Conservation (phyloP, 1,139 yeast genomes). For the Yarrowia galli region DNA sequence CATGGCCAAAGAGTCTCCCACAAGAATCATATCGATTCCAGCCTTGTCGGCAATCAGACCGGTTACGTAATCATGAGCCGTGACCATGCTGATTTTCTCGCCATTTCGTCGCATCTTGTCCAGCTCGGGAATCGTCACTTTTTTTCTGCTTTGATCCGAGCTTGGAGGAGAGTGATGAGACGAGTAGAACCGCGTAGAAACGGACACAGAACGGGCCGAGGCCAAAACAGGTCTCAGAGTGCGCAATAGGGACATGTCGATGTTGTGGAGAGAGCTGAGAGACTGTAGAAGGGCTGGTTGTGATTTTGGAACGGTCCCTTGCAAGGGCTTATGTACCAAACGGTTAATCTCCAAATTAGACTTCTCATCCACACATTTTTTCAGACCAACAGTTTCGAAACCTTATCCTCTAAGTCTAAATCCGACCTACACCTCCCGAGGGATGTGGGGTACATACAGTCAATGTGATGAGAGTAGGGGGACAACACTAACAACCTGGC, state of each 20-base stretch:
- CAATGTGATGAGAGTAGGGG: not conserved
- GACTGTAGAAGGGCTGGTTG: no score
- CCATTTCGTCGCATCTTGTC: constrained; percentile 53
- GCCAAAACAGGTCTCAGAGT: not conserved
- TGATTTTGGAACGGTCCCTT: no score
- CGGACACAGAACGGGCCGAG: not conserved
- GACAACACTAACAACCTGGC: no score
- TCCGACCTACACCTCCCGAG: constrained; percentile 10
- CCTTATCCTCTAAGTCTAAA: not conserved
- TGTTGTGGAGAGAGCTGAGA: no score
- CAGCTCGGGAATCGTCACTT: constrained; percentile 56
- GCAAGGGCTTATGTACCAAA: constrained; percentile 18
- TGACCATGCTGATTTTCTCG: constrained; percentile 73
- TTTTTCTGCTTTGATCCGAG: constrained; percentile 42
- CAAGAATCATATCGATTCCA: constrained; percentile 71
- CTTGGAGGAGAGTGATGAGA: constrained; percentile 39
- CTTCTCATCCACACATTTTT: constrained; percentile 1
- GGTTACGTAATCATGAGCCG: constrained; percentile 88
- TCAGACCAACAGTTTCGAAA: constrained; percentile 28
- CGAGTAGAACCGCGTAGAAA: constrained; percentile 1
- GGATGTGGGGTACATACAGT: constrained; percentile 32
- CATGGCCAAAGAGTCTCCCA: constrained; percentile 96
- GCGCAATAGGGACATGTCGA: constrained; percentile 16
- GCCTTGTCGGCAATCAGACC: constrained; percentile 75
- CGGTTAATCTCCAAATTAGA: not conserved